Conservation (phyloP, 2,329 filamentous ascomycete species). For the Bipolaris gigantea region DNA sequence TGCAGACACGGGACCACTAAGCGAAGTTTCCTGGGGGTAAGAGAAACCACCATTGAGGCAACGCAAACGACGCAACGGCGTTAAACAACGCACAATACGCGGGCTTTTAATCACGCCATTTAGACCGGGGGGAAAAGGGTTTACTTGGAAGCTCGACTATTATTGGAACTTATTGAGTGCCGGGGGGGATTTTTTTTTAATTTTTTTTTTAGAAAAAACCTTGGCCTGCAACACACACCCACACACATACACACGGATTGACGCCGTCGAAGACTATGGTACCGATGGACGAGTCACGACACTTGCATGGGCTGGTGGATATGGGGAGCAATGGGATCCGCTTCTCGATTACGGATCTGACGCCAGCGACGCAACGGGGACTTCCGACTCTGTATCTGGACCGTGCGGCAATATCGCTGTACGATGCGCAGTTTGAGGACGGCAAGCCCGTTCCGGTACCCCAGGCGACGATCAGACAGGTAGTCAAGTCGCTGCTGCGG, state of each 20-base stretch:
- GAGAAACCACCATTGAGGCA: conserved; percentile 6
- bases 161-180: conserved; percentile 1
- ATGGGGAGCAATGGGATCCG: conserved; percentile 78
- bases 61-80: no score
- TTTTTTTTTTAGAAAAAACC: neutral
- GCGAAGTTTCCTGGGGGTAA: conserved; percentile 29
- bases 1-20: conserved; percentile 11
- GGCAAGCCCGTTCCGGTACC: conserved; percentile 56
- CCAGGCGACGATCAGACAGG: conserved; percentile 62
- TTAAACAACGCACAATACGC: conserved; percentile 6
- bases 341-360: conserved; percentile 84
- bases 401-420: conserved; percentile 79
- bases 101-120: conserved; percentile 27
- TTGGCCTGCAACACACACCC: conserved; percentile 11
- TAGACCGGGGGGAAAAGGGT: neutral
- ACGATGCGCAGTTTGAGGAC: conserved; percentile 69
- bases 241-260: no score
- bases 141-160: neutral
- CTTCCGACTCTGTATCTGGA: conserved; percentile 77
- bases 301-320: conserved; percentile 41
- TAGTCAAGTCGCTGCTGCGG: conserved; percentile 66
- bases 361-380: conserved; percentile 69
- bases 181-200: no score
- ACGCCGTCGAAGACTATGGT: conserved; percentile 5
- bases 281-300: conserved; percentile 19